phyloP scores from a whole-genome alignment of 1,139 yeast genomes.

The Kurtzmaniella natalensis region DNA sequence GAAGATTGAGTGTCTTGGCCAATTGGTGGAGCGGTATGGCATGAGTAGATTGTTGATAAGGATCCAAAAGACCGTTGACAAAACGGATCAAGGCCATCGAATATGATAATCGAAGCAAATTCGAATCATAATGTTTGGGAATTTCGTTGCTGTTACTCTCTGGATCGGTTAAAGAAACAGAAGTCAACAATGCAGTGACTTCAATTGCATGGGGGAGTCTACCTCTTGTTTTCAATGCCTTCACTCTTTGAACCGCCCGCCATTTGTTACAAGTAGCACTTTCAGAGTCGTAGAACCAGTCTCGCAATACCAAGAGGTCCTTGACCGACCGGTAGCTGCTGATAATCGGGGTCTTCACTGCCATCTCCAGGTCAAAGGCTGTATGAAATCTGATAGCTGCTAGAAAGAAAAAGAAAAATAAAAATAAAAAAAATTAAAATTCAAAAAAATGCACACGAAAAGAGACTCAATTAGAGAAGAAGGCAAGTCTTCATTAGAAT shows the following conservation, averaged over 20 bases:
- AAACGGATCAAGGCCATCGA: constrained; percentile 80
- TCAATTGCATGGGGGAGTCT: constrained; percentile 45
- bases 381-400: no score
- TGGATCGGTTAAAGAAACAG: constrained; percentile 49
- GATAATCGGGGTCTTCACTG: constrained; percentile 37
- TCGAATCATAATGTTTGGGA: constrained; percentile 17
- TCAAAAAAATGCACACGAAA: no score
- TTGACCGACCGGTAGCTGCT: constrained; percentile 51
- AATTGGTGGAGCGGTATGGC: constrained; percentile 77
- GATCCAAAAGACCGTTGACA: constrained; percentile 90
- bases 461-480: no score
- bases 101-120: constrained; percentile 47
- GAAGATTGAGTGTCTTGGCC: constrained; percentile 67
- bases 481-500: no score
- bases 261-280: constrained; percentile 19
- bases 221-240: constrained; percentile 35
- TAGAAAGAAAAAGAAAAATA: no score
- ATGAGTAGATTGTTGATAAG: constrained; percentile 71
- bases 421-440: no score
- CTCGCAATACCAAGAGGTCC: constrained; percentile 52
- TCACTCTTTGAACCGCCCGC: constrained; percentile 45
- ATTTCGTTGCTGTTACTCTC: constrained; percentile 5
- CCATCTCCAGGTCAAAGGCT: constrained; percentile 4
- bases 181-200: constrained; percentile 58
- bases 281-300: constrained; percentile 51